Conservation (phyloP, 2,329 filamentous ascomycete species). For the Botrytis hyacinthi region DNA sequence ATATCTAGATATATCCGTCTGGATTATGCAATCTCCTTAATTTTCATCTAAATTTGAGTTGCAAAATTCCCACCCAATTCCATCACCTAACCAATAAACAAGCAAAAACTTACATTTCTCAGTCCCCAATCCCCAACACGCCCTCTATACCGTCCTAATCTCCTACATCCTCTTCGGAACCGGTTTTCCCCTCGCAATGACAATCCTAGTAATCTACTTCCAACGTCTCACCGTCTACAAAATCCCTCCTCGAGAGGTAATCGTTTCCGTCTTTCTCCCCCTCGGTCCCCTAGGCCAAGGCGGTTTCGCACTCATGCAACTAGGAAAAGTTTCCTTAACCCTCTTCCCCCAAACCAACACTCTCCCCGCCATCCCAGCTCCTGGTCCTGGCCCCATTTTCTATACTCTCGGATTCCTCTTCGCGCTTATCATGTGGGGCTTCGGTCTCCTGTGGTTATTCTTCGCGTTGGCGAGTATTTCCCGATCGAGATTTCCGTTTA, state of each 20-base stretch:
- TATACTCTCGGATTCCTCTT: slow-evolving; percentile 57
- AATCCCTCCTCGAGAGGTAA: slow-evolving; percentile 63
- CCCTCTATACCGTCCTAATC: slow-evolving; percentile 59
- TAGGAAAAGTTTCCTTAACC: slow-evolving; percentile 47
- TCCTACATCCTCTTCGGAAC: slow-evolving; percentile 70
- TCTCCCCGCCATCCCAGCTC: slow-evolving; percentile 33
- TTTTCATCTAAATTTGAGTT: neutral
- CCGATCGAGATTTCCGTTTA: slow-evolving; percentile 52
- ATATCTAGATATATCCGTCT: neutral
- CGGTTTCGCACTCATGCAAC: slow-evolving; percentile 50
- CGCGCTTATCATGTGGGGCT: slow-evolving; percentile 56
- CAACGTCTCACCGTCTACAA: slow-evolving; percentile 65
- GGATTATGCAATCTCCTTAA: neutral
- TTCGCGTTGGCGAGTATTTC: slow-evolving; percentile 52
- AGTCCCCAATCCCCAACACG: slow-evolving; percentile 52
- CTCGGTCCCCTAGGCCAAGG: slow-evolving; percentile 66
- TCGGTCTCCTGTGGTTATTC: slow-evolving; percentile 53
- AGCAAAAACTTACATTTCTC: neutral
- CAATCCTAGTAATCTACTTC: slow-evolving; percentile 66
- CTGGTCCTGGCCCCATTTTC: slow-evolving; percentile 56
- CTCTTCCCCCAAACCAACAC: slow-evolving; percentile 43
- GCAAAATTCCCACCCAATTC: too few relatives aligned
- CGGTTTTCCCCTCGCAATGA: slow-evolving; percentile 58
- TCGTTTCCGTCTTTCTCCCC: slow-evolving; percentile 66
- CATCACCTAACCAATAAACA: neutral